Base-by-base conservation (phyloP, 495 filamentous ascomycete genomes). In the Aspergillus diversus region DNA sequence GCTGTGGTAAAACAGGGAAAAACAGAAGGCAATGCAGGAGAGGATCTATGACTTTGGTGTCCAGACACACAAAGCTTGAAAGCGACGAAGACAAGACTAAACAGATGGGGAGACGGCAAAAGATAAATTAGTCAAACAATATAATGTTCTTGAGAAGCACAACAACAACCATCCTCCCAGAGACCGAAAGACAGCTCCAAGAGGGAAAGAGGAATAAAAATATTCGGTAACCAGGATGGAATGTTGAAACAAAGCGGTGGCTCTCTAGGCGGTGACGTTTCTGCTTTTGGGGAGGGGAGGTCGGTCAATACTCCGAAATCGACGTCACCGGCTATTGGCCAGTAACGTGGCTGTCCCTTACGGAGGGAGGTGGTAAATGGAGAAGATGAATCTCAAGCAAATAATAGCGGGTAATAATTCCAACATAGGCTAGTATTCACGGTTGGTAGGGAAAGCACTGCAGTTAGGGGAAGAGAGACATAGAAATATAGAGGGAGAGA, bases 221-320 rank as follows among this genome's bases (percentile, higher is more conserved):
- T 57, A 37, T n/a, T 39, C 17, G 33, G 59, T 43, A 17, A 21
- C 35, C 15, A 7, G 32, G 15, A 16, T 54, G 57, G 62, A 42
- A 49, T 54, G 58, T 39, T 33, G 61, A 57, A 56, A 65, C 59
- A 35, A 65, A 37, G 67, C 53, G 56, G 61, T 42, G 59, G 54
- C 48, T 33, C 51, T 60, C 47, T 56, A 69, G 73, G 73, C 75
- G 73, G 75, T 77, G 75, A 77, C 75, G 73, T 72, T 64, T 42
- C 53, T 62, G 47, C 33, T 43, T 33, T 35, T 8, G 52, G 33
- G 34, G 17, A 21, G 31, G 7, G 32, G 52, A 33, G 52, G 39
- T 50, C 47, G 47, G 47, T 50, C 47, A 50, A 50, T n/a, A 21
- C 47, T 50, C 47, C 47, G 47, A 50, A 50, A 9, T 17, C 47